phyloP scores from a whole-genome alignment of 2,329 filamentous ascomycete species.

The Colletotrichum horii region DNA sequence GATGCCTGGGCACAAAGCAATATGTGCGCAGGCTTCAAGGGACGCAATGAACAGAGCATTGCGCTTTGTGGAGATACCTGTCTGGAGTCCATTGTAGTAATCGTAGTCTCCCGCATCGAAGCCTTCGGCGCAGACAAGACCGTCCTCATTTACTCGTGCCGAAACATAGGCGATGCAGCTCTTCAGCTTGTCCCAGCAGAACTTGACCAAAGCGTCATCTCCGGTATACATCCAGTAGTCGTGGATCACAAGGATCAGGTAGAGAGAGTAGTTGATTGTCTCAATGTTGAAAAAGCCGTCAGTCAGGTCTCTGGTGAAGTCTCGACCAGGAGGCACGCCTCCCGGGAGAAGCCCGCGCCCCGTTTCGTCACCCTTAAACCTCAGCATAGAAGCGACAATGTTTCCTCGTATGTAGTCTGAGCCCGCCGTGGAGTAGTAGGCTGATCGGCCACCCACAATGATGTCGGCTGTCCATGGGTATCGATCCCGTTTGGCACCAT shows the following conservation, averaged over 20 bases:
- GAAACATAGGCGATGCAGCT: background rate
- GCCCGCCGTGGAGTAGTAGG: background rate
- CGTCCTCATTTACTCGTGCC: background rate
- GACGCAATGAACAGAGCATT: background rate
- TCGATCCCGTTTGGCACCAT: background rate
- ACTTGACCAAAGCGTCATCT: background rate
- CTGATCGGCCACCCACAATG: background rate
- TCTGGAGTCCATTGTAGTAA: background rate
- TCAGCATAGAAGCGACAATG: background rate
- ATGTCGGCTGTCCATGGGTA: constrained; percentile 1
- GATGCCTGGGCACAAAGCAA: background rate
- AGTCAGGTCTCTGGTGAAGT: background rate
- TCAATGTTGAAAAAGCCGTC: background rate
- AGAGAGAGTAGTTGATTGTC: background rate
- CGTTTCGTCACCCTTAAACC: background rate
- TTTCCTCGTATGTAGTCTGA: background rate
- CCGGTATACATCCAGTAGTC: background rate
- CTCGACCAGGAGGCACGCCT: background rate
- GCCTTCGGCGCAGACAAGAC: background rate
- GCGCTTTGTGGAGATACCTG: background rate
- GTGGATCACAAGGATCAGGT: background rate
- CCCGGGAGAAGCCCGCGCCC: background rate
- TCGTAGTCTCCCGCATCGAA: background rate
- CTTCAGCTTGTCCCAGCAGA: background rate
- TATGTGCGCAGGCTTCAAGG: background rate